phyloP scores from a whole-genome alignment of 208 protist genomes.

The Sergeia podlipaevii region DNA sequence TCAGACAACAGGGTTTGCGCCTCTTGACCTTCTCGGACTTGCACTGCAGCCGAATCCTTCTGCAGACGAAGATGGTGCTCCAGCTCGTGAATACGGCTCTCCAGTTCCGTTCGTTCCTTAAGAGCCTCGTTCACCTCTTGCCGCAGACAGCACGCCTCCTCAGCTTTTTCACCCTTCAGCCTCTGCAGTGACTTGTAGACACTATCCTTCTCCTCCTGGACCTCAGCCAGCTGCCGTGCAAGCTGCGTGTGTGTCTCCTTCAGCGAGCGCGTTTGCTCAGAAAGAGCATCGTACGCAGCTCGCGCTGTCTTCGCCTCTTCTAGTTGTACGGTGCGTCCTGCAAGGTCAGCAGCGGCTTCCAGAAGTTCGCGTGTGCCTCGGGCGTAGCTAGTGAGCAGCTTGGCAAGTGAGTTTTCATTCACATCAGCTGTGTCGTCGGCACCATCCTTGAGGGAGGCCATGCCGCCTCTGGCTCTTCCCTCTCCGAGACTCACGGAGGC shows the following conservation, averaged over 20 bases:
- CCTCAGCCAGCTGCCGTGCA: neutral
- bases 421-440: too few relatives aligned
- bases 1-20: too few relatives aligned
- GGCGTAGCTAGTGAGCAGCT: too few relatives aligned
- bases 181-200: neutral
- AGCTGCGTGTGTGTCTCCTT: conserved; percentile 3
- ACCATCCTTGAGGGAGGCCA: too few relatives aligned
- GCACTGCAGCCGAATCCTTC: conserved; percentile 1
- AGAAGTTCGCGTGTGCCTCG: too few relatives aligned
- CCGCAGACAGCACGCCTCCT: neutral
- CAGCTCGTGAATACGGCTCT: conserved; percentile 13
- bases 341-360: conserved; percentile 10
- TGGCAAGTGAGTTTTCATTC: too few relatives aligned
- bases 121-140: conserved; percentile 8
- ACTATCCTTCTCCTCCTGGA: neutral
- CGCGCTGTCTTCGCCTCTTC: neutral
- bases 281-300: conserved; percentile 3
- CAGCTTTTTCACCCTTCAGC: neutral
- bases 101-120: conserved; percentile 3
- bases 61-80: conserved; percentile 6
- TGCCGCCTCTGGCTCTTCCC: too few relatives aligned
- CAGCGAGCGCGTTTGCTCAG: too few relatives aligned
- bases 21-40: conserved; percentile 12
- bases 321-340: neutral
- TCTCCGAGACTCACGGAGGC: too few relatives aligned